A percentile compares a stretch with the other conserved stretches of the same genome.
Conservation (phyloP, 2,329 filamentous ascomycete species). For the Aureobasidium pullulans region DNA sequence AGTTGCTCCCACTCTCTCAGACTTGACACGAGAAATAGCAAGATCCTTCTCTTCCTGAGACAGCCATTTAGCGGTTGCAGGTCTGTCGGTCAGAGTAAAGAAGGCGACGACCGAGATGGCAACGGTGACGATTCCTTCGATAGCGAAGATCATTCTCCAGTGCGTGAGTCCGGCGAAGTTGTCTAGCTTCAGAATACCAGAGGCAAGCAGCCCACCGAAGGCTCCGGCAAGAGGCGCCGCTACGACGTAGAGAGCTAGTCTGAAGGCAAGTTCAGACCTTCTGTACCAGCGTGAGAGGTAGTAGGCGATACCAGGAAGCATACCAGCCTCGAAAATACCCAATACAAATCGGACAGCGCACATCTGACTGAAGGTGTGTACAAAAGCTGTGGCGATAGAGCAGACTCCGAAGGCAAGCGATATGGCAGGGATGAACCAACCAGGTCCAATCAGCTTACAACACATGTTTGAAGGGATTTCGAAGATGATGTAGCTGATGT, state of each 20-base stretch:
- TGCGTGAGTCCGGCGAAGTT: slow-evolving; percentile 48
- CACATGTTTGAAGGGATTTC: slow-evolving; percentile 62
- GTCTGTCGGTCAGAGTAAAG: slow-evolving; percentile 60
- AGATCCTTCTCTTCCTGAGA: slow-evolving; percentile 58
- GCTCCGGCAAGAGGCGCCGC: slow-evolving; percentile 64
- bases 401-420: slow-evolving; percentile 55
- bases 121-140: slow-evolving; percentile 61
- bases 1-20: slow-evolving; percentile 56
- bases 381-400: slow-evolving; percentile 60
- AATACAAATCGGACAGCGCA: slow-evolving; percentile 58
- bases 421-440: slow-evolving; percentile 60
- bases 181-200: slow-evolving; percentile 55
- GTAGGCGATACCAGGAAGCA: slow-evolving; percentile 68
- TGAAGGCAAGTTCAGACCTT: slow-evolving; percentile 59
- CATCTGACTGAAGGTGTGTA: slow-evolving; percentile 44
- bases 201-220: slow-evolving; percentile 59
- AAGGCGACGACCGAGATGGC: slow-evolving; percentile 54
- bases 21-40: slow-evolving; percentile 60
- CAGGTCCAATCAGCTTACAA: slow-evolving; percentile 65
- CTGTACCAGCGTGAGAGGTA: slow-evolving; percentile 44
- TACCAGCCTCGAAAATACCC: slow-evolving; percentile 61
- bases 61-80: slow-evolving; percentile 61
- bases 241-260: slow-evolving; percentile 61
- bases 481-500: slow-evolving; percentile 65
- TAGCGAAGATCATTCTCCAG: slow-evolving; percentile 66